Evolutionary conservation across 805 yeast species (phyloP).

Genomic region (Hanseniaspora nectarophila): DNA sequence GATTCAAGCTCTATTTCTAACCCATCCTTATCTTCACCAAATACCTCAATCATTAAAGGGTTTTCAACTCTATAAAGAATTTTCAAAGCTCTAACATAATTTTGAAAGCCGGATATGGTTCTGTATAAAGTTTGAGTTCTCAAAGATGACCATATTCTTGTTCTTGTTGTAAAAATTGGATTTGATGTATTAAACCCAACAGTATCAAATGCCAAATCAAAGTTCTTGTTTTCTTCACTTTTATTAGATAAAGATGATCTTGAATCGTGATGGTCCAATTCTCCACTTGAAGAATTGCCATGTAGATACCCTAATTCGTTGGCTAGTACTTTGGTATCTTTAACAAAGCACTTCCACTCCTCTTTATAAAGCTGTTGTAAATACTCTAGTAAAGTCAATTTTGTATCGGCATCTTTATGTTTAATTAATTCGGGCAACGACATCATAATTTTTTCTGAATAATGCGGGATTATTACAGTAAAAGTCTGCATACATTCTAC

Average conservation of each 20-base stretch:
- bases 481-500: constrained; percentile 65
- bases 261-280: constrained; percentile 12
- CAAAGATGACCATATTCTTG: constrained; percentile 78
- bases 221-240: constrained; percentile 32
- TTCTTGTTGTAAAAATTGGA: constrained; percentile 52
- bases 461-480: constrained; percentile 78
- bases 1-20: constrained; percentile 54
- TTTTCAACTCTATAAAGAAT: constrained; percentile 57
- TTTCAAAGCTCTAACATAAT: constrained; percentile 62
- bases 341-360: constrained; percentile 75
- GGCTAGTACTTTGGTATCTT: constrained; percentile 57
- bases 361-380: constrained; percentile 55
- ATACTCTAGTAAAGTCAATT: constrained; percentile 66
- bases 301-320: constrained; percentile 38
- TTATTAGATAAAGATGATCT: constrained; percentile 18
- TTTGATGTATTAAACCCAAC: constrained; percentile 60
- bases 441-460: constrained; percentile 66
- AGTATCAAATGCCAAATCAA: constrained; percentile 58
- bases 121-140: constrained; percentile 75
- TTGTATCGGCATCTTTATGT: constrained; percentile 47
- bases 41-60: constrained; percentile 38
- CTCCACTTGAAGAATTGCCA: constrained; percentile 8
- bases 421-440: constrained; percentile 67
- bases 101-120: constrained; percentile 74
- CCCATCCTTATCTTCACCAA: constrained; percentile 40